phyloP scores from a whole-genome alignment of 1,284 basidiomycete species.

The Heimioporus punctisporus region DNA sequence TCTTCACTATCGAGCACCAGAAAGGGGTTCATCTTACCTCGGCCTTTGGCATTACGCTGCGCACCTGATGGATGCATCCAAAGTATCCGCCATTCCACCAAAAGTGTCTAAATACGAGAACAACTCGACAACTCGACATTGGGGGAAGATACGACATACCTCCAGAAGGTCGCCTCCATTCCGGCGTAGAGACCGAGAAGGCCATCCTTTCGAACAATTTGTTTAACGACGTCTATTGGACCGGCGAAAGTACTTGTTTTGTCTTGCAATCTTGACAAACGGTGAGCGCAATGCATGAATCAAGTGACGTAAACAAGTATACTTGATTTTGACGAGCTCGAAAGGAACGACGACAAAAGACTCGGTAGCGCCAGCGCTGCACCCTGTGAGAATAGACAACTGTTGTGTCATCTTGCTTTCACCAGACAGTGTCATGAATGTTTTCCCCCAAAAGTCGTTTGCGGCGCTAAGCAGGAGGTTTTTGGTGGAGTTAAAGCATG shows the following conservation, averaged over 20 bases:
- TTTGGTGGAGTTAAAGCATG: background rate
- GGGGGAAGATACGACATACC: constrained; percentile 41
- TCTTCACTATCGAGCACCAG: background rate
- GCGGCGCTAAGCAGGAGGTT: constrained; percentile 56
- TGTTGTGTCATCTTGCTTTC: constrained; percentile 86
- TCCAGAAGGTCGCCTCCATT: constrained; percentile 97
- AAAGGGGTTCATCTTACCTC: constrained; percentile 48
- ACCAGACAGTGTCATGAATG: constrained; percentile 62
- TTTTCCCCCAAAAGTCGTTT: constrained; percentile 96
- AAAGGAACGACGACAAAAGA: constrained; percentile 94
- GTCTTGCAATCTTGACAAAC: constrained; percentile 76
- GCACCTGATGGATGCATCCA: constrained; percentile 88
- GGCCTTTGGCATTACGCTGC: constrained; percentile 80
- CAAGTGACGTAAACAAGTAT: constrained; percentile 7
- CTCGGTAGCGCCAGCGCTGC: constrained; percentile 95
- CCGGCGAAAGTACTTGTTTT: constrained; percentile 89
- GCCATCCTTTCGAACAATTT: constrained; percentile 79
- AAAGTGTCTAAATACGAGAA: constrained; percentile 55
- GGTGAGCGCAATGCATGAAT: constrained; percentile 4
- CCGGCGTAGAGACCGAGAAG: constrained; percentile 87
- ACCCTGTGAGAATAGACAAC: constrained; percentile 90
- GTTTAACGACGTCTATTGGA: constrained; percentile 88
- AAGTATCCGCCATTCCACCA: constrained; percentile 98
- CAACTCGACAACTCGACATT: background rate
- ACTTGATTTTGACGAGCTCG: constrained; percentile 97